A percentile compares a stretch with the other conserved stretches of the same genome.
Evolutionary conservation across 1,139 yeast genomes (phyloP).

Genomic region (Williopsis jadinii): DNA sequence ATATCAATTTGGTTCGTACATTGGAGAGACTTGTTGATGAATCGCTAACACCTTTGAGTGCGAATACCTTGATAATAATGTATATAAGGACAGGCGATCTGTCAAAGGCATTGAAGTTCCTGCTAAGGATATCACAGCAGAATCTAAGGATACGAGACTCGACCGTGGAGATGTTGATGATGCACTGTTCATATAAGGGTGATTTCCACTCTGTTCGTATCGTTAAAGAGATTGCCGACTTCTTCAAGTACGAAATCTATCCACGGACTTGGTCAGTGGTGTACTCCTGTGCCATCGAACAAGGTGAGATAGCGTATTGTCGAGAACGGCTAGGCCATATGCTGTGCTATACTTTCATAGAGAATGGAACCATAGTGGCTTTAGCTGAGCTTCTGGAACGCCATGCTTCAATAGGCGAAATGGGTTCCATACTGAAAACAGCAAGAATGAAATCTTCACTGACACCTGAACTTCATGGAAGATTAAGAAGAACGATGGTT

Average conservation of each 20-base stretch:
- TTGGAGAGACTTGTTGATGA: slow-evolving; percentile 1
- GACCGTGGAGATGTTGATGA: slow-evolving; percentile 13
- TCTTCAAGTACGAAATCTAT: slow-evolving; percentile 4
- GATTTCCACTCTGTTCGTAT: slow-evolving; percentile 6
- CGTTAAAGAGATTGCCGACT: slow-evolving; percentile 3
- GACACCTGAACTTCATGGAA: slow-evolving; percentile 2
- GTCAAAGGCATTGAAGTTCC: slow-evolving; percentile 5
- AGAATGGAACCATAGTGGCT: slow-evolving; percentile 11
- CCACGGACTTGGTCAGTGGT: slow-evolving; percentile 12
- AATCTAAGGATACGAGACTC: slow-evolving; percentile 1
- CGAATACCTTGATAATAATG: slow-evolving; percentile 4
- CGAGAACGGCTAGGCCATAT: slow-evolving; percentile 5
- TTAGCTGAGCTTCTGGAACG: slow-evolving; percentile 9
- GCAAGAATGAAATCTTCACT: slow-evolving; percentile 2
- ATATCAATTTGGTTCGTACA: not conserved
- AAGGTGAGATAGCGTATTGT: slow-evolving; percentile 4
- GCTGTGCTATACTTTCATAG: slow-evolving; percentile 7
- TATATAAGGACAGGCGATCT: slow-evolving; percentile 3
- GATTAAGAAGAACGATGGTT: slow-evolving; percentile 6
- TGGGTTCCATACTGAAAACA: slow-evolving; percentile 8
- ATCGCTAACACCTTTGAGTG: not conserved
- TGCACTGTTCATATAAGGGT: slow-evolving; percentile 7
- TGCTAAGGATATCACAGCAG: not conserved
- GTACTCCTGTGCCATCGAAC: slow-evolving; percentile 7
- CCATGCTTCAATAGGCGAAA: slow-evolving; percentile 5